phyloP scores from a whole-genome alignment of 495 filamentous ascomycete species.

The Penicillium macrosclerotiorum region DNA sequence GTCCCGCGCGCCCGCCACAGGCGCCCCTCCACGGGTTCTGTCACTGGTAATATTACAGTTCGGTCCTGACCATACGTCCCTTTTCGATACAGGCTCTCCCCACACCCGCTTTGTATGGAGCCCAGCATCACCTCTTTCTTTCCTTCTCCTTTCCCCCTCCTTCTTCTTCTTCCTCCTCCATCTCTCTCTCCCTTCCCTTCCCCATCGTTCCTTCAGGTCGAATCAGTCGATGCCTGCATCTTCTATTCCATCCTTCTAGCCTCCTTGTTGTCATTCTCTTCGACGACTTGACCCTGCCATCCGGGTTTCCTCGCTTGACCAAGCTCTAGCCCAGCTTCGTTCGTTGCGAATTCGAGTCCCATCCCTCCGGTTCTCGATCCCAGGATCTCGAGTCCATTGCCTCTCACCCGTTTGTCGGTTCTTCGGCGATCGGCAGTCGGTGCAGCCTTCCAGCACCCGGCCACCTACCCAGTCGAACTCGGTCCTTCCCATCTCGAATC shows the following conservation, averaged over 20 bases:
- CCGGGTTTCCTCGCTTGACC: conserved; percentile 11
- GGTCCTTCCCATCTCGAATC: conserved; percentile 35
- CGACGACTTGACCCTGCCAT: conserved; percentile 16
- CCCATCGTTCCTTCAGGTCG: conserved; percentile 39
- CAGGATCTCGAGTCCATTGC: conserved; percentile 7
- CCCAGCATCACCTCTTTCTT: conserved; percentile 33
- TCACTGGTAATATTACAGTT: too few relatives aligned
- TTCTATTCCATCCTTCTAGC: conserved; percentile 25
- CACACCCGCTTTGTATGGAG: conserved; percentile 33
- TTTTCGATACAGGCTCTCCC: conserved; percentile 27
- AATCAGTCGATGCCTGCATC: conserved; percentile 30
- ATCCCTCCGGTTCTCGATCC: conserved; percentile 3
- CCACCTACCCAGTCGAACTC: too few relatives aligned
- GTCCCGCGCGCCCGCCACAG: too few relatives aligned
- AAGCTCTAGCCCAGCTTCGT: too few relatives aligned
- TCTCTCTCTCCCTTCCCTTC: conserved; percentile 24
- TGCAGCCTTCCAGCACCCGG: conserved; percentile 12
- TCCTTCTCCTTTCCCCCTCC: conserved; percentile 19
- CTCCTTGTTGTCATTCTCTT: conserved; percentile 42
- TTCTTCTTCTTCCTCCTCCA: conserved; percentile 15
- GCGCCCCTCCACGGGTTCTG: too few relatives aligned
- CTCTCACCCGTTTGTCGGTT: conserved; percentile 8
- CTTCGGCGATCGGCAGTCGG: conserved; percentile 8
- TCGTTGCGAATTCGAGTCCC: conserved; percentile 4
- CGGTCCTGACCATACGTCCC: conserved; percentile 2